These are phyloP conservation scores for Beta corolliflora DNA, from an alignment of 179 eudicot genomes.

Conservation along the genomic window DNA sequence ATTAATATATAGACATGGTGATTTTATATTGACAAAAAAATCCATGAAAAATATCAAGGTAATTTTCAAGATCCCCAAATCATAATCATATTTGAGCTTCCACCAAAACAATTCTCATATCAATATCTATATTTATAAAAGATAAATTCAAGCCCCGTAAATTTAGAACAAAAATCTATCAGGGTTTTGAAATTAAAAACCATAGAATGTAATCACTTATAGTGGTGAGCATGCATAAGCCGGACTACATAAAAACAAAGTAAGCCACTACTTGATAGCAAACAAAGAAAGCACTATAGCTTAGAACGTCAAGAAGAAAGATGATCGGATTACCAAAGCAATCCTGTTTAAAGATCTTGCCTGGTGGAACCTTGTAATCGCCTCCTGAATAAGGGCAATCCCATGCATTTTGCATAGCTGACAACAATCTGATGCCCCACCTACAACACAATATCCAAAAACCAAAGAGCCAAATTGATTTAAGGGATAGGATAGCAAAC, in stretches of 20 bases:
- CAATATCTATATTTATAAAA: not conserved
- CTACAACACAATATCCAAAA: constrained; percentile 33
- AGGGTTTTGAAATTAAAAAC: not conserved
- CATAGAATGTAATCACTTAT: not conserved
- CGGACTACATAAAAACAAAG: not conserved
- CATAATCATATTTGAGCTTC: not conserved
- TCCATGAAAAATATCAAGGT: not conserved
- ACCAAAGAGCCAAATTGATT: not conserved
- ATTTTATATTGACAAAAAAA: not conserved
- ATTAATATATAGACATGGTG: not conserved
- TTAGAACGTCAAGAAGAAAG: constrained; percentile 26
- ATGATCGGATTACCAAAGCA: constrained; percentile 38
- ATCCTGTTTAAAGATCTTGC: constrained; percentile 58
- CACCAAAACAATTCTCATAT: not conserved
- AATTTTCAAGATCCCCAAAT: not conserved
- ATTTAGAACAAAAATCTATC: not conserved
- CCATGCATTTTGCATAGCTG: constrained; percentile 92
- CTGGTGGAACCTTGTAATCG: constrained; percentile 95
- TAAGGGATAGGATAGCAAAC: not conserved
- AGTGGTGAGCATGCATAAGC: not conserved
- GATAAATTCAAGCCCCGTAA: not conserved
- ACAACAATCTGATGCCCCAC: constrained; percentile 97
- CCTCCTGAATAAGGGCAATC: constrained; percentile 85
- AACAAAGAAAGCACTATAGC: not conserved
- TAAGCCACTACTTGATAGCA: not conserved